phyloP scores from a whole-genome alignment of 2,329 filamentous ascomycete species.

The Calonectria pteridis region DNA sequence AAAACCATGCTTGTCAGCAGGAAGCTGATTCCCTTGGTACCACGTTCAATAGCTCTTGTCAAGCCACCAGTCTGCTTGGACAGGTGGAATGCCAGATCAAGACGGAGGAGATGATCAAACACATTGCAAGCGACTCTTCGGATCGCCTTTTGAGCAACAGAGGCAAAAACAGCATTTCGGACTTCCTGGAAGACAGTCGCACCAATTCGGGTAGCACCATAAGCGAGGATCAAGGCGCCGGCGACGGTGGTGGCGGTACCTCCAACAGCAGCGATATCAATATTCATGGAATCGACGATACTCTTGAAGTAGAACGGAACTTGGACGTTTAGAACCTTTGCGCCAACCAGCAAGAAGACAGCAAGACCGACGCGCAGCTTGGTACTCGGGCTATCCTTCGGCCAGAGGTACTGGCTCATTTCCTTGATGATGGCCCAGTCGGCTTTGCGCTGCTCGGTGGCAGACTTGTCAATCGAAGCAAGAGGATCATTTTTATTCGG shows the following conservation, averaged over 20 bases:
- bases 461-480: constrained; percentile 60
- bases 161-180: constrained; percentile 96
- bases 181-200: constrained; percentile 93
- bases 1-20: constrained; percentile 98
- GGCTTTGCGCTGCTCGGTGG: constrained; percentile 91
- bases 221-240: constrained; percentile 92
- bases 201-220: constrained; percentile 89
- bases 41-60: constrained; percentile 93
- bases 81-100: constrained; percentile 95
- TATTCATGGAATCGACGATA: constrained; percentile 98
- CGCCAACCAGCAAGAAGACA: constrained; percentile 85
- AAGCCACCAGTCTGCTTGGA: constrained; percentile 94
- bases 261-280: constrained; percentile 88
- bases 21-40: constrained; percentile 99
- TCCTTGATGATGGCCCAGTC: constrained; percentile 99
- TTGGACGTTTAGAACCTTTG: constrained; percentile 96
- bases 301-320: constrained; percentile 99
- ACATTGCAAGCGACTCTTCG: constrained; percentile 91
- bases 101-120: constrained; percentile 87
- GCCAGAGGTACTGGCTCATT: constrained; percentile 97
- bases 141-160: constrained; percentile 96
- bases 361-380: constrained; percentile 88
- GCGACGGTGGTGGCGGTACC: constrained; percentile 91
- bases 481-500: constrained; percentile 48
- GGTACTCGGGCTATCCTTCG: constrained; percentile 80